Base-by-base conservation (phyloP, 2,329 filamentous ascomycete species). In the Botrytis pseudocinerea region DNA sequence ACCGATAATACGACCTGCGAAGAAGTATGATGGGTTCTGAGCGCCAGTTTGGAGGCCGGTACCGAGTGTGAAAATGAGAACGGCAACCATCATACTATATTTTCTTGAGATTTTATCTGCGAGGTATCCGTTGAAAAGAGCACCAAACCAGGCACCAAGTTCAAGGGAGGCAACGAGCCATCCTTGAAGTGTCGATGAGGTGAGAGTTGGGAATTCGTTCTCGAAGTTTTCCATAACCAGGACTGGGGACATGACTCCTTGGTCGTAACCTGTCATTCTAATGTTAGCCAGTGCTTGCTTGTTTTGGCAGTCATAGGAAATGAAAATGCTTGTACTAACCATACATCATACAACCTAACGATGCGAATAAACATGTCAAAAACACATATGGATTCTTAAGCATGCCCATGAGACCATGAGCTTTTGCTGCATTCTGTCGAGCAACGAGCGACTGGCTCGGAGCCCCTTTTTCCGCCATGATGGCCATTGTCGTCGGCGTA, bases 71-170 rank as follows among this genome's bases (percentile, higher is more conserved):
- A 88, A 88, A 46, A 88, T 83, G 20, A 80, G 75, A 9, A 87
- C 85, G 7, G 85, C 86, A 2, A 87, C 82, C 3, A 86, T 77
- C 59, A 88, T 87, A 6, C 85, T 85, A 74, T 85, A 86, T 71
- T 87, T 86, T 57, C 86, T 81, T 9, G 85, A 87, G 51, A 87
- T 83, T 75, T 83, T 84, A 74, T 88, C 86, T 2, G 86, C 85
- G 60, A 87, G 69, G 12, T 69, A 72, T 38, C 71, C 73, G 40
- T 71, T 70, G 20, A 73, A 73, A 38, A 72, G 60, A 14, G 72
- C 73, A 76, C 80, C 80, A 28, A 77, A 76, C 81, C 79, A 82
- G 18, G 81, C 81, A 74, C 81, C 81, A 42, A 82, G 77, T 72
- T 82, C 80, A 8, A 82, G 76, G 20, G 79, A 79, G 32, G 81